These are phyloP conservation scores for Teunomyces gatunensis DNA, from an alignment of 805 yeast species.

Conservation along the genomic window DNA sequence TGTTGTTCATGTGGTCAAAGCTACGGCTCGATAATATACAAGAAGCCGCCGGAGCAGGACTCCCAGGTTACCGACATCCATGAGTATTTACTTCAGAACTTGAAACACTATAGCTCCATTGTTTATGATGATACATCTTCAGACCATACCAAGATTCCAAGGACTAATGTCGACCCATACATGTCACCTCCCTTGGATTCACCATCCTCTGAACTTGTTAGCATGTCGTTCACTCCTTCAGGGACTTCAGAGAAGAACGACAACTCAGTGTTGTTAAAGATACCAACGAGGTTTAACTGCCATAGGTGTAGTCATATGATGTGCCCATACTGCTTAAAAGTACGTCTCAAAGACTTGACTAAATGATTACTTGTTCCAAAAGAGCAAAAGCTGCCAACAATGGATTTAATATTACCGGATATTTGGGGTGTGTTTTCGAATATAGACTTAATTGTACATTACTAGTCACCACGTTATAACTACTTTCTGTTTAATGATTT, in stretches of 20 bases:
- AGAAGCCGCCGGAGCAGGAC: conserved; percentile 4
- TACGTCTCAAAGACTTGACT: conserved; percentile 29
- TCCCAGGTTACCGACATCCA: conserved; percentile 1
- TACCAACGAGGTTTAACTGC: conserved; percentile 36
- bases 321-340: conserved; percentile 41
- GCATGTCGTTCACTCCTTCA: not conserved
- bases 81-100: conserved; percentile 10
- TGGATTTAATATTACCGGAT: not conserved
- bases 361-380: not conserved
- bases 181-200: not conserved
- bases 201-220: not conserved
- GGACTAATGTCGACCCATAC: not conserved
- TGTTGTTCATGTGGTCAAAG: conserved; percentile 42
- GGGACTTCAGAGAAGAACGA: conserved; percentile 1
- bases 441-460: conserved; percentile 1
- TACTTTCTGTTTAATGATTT: conserved; percentile 35
- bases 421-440: not conserved
- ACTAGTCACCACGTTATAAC: not conserved
- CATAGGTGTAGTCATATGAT: conserved; percentile 41
- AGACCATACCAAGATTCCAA: not conserved
- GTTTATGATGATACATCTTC: conserved; percentile 11
- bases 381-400: not conserved
- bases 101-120: conserved; percentile 26
- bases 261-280: conserved; percentile 20
- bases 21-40: conserved; percentile 28